Percentiles rank a stretch among this genome's conserved stretches.
Evolutionary conservation across 208 protist species (phyloP).

Genomic region (Trypanosomatidae sp.): DNA sequence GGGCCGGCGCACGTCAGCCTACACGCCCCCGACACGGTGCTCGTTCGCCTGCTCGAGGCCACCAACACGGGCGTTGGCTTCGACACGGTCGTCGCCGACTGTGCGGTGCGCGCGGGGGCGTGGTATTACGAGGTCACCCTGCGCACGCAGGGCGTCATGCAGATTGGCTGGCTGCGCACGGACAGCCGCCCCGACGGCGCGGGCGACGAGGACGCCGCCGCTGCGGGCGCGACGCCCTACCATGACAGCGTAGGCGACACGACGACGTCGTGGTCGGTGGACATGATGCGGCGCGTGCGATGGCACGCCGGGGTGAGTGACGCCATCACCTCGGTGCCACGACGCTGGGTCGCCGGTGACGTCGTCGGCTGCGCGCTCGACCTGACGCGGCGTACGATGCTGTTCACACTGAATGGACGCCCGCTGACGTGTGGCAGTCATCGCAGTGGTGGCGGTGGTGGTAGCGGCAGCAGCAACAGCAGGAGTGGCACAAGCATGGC

Average conservation of each 20-base stretch:
- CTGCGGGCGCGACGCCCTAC: constrained; percentile 6
- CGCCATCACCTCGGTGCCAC: constrained; percentile 25
- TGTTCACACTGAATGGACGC: constrained; percentile 74
- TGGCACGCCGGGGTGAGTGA: constrained; percentile 72
- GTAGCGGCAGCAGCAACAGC: no score
- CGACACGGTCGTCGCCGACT: constrained; percentile 64
- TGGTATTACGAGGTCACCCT: constrained; percentile 90
- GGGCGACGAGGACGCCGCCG: no score
- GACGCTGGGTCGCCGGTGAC: constrained; percentile 71
- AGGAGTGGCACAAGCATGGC: constrained; percentile 1
- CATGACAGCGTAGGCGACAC: constrained; percentile 84
- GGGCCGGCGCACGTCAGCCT: constrained; percentile 83
- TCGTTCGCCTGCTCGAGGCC: constrained; percentile 57
- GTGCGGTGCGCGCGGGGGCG: constrained; percentile 47
- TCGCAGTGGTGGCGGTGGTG: no score
- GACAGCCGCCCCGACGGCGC: constrained; percentile 8
- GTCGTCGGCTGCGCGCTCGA: constrained; percentile 85
- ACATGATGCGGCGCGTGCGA: constrained; percentile 76
- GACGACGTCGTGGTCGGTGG: constrained; percentile 68
- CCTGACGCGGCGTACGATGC: constrained; percentile 48
- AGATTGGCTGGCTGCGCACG: constrained; percentile 75
- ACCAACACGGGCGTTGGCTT: constrained; percentile 61
- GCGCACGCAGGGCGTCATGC: constrained; percentile 82
- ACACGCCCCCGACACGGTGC: constrained; percentile 39
- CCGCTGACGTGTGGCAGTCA: constrained; percentile 3